Base-by-base conservation (phyloP, 148 eudicot species). In the Hydrangea macrophylla region DNA sequence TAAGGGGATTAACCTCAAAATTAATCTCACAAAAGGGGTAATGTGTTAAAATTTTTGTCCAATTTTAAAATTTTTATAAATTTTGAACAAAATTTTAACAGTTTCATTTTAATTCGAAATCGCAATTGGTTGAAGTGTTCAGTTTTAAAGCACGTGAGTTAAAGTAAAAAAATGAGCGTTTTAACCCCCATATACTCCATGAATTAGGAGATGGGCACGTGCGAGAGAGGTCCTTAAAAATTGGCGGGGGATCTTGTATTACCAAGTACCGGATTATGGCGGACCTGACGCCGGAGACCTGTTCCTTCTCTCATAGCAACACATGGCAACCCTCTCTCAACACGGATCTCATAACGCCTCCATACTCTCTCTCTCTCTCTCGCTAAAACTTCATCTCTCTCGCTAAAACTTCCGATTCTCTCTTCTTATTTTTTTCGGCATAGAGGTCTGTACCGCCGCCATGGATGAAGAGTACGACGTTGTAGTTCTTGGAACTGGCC, bases 391-490 rank as follows among this genome's bases (percentile, higher is more conserved):
- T 23, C 15, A 6, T 44, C 1, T 27, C 18, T 28, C 13, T 55
- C 61, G 27, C 55, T 30, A 54, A 9, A 28, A 22, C 7, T 42
- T 62, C 51, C 24, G 33, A 42, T 42, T 44, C 23, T 27, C 22
- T 35, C 7, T 30, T 10, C 23, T 12, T 37, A 2, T 10, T 9
- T 22, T 7, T 6, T 27, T 58, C 18, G 27, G 10, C 2, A n/a
- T 27, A 22, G 3, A 0, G 18, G 5, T 10, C 32, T 31, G 20
- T 26, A 18, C 1, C 17, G 10, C 22, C 30, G 53, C 65, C 35
- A 83, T 83, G 86, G 86, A 83, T 83, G 83, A 83, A 74, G 81
- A 76, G 31, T 80, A 83, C 62, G 86, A 83, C 60, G 83, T 83
- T 13, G 67, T 83, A 1, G 86, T 83, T 73, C 79, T 79, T 0